A percentile compares a stretch with the other conserved stretches of the same genome.
Conservation (phyloP, 495 filamentous ascomycete species). For the Penicillium pulvis region DNA sequence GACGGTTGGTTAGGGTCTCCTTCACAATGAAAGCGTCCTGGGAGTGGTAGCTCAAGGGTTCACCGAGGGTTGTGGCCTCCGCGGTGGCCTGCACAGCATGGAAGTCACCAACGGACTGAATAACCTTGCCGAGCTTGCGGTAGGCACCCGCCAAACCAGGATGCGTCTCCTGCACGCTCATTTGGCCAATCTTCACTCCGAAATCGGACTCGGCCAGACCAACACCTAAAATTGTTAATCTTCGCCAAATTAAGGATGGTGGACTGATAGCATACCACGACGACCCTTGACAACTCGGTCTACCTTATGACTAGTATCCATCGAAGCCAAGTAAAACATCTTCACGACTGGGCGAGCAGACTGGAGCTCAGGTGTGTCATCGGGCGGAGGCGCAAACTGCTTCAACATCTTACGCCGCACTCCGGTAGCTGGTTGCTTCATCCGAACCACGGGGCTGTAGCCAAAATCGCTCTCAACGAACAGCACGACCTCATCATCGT, state of each 20-base stretch:
- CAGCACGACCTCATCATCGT: slow-evolving; percentile 93
- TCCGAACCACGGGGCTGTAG: slow-evolving; percentile 91
- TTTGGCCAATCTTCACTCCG: slow-evolving; percentile 80
- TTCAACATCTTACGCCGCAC: slow-evolving; percentile 93
- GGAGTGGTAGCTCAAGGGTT: slow-evolving; percentile 93
- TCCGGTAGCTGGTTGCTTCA: slow-evolving; percentile 96
- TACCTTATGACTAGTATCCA: slow-evolving; percentile 95
- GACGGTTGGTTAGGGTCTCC: slow-evolving; percentile 96
- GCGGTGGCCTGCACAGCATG: slow-evolving; percentile 97
- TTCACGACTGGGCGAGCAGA: slow-evolving; percentile 90
- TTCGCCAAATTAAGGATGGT: background rate
- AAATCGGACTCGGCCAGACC: slow-evolving; percentile 93
- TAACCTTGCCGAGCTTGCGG: slow-evolving; percentile 88
- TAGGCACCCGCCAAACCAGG: slow-evolving; percentile 85
- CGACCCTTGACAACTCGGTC: slow-evolving; percentile 91
- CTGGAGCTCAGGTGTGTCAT: slow-evolving; percentile 94
- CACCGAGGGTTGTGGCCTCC: slow-evolving; percentile 92
- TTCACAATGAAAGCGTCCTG: slow-evolving; percentile 98
- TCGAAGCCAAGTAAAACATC: slow-evolving; percentile 90
- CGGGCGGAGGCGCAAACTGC: slow-evolving; percentile 96
- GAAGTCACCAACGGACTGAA: slow-evolving; percentile 90
- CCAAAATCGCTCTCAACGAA: slow-evolving; percentile 99
- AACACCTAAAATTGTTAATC: slow-evolving; percentile 60
- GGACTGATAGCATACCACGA: slow-evolving; percentile 64
- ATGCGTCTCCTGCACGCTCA: slow-evolving; percentile 89